Percentiles rank a stretch among this genome's conserved stretches.
Evolutionary conservation across 2,329 filamentous ascomycete genomes (phyloP).

Genomic region (Fusarium annulatum): DNA sequence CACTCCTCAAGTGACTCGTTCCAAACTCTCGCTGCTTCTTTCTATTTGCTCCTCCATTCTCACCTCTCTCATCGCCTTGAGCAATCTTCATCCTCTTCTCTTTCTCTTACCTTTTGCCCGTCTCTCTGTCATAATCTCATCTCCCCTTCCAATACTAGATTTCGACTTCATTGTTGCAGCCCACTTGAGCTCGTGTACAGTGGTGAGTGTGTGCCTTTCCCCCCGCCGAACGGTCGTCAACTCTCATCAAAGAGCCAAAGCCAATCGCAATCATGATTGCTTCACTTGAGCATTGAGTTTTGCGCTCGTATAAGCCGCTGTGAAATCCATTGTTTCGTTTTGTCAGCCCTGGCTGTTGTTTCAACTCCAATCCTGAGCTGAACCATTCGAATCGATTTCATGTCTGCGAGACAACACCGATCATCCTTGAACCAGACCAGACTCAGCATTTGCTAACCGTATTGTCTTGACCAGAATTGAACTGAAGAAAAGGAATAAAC

Average conservation of each 20-base stretch:
- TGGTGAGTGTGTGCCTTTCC: constrained; percentile 42
- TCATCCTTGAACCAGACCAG: constrained; percentile 10
- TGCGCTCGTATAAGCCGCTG: constrained; percentile 19
- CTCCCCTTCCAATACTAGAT: constrained; percentile 34
- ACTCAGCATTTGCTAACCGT: constrained; percentile 30
- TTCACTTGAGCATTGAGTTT: constrained; percentile 4
- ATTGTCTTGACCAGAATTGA: constrained; percentile 38
- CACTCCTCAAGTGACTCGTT: constrained; percentile 33
- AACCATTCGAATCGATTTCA: constrained; percentile 14
- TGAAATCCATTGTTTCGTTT: constrained; percentile 6
- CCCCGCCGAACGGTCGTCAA: constrained; percentile 34
- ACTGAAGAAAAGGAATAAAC: constrained; percentile 43
- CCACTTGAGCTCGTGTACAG: constrained; percentile 40
- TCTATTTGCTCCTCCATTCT: constrained; percentile 37
- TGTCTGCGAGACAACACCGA: constrained; percentile 32
- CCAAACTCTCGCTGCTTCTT: constrained; percentile 36
- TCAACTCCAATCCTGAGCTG: constrained; percentile 16
- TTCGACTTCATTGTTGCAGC: constrained; percentile 40
- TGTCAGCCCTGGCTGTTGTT: constrained; percentile 26
- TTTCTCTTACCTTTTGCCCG: constrained; percentile 29
- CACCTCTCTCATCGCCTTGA: constrained; percentile 38
- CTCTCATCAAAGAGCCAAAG: constrained; percentile 25
- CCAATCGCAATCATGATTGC: constrained; percentile 24
- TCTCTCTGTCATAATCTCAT: constrained; percentile 38
- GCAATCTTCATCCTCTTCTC: constrained; percentile 22